These are phyloP conservation scores for Xylaria cubensis DNA, from an alignment of 495 filamentous ascomycete genomes.

Conservation along the genomic window DNA sequence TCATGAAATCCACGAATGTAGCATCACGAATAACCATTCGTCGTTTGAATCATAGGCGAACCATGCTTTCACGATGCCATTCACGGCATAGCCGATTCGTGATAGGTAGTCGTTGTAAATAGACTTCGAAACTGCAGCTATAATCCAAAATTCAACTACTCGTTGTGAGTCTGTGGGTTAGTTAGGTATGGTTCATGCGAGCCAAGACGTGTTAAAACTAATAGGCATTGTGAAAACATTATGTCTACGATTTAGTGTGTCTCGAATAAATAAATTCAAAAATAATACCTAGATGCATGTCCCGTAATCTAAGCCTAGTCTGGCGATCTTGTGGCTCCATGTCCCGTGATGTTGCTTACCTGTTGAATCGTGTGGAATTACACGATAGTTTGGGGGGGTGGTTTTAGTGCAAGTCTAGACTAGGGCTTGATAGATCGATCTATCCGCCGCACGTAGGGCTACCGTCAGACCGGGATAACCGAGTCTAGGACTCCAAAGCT, in stretches of 20 bases:
- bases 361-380: neutral
- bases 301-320: neutral
- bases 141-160: neutral
- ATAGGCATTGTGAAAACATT: neutral
- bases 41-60: neutral
- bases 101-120: neutral
- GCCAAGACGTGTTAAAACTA: neutral
- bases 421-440: neutral
- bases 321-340: neutral
- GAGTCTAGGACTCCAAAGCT: neutral
- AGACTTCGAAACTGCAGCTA: neutral
- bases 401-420: neutral
- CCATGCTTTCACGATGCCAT: neutral
- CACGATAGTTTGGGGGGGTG: neutral
- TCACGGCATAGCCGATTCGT: neutral
- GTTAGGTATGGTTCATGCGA: neutral
- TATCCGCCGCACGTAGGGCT: slow-evolving; percentile 5
- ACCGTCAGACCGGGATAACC: neutral
- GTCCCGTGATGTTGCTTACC: slow-evolving; percentile 8
- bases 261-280: neutral
- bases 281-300: neutral
- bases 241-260: neutral
- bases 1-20: neutral
- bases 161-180: neutral
- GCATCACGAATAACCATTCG: neutral